Evolutionary conservation across 441 rosid genomes (phyloP).

Genomic region (Macaranga tanarius): DNA sequence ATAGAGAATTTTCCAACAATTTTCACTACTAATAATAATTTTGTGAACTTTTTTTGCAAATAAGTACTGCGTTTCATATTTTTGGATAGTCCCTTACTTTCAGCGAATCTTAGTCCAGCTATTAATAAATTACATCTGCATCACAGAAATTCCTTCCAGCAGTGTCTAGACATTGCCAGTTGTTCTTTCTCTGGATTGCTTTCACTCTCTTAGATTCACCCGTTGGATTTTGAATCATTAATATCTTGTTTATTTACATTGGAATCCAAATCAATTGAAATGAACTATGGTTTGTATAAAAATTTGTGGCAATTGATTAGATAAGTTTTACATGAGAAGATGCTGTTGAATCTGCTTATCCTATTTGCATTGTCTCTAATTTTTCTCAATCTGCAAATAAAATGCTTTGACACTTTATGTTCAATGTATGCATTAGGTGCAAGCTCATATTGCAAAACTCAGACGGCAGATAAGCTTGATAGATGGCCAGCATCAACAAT

Average conservation of each 20-base stretch:
- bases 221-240: background rate
- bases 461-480: constrained; percentile 59
- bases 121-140: background rate
- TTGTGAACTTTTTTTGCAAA: background rate
- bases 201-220: background rate
- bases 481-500: constrained; percentile 69
- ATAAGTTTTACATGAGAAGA: constrained; percentile 9
- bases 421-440: constrained; percentile 53
- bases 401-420: constrained; percentile 30
- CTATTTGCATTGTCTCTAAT: constrained; percentile 8
- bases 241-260: background rate
- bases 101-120: background rate
- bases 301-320: background rate
- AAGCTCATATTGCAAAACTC: constrained; percentile 77
- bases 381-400: constrained; percentile 13
- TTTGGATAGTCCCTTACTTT: background rate
- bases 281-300: background rate
- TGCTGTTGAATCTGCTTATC: background rate
- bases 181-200: constrained; percentile 6
- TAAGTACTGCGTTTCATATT: background rate
- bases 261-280: background rate
- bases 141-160: background rate
- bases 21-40: background rate
- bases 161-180: background rate
- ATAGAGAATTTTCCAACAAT: background rate